These are phyloP conservation scores for Diaporthe aspalathi DNA, from an alignment of 2,329 filamentous ascomycete genomes.

Conservation along the genomic window DNA sequence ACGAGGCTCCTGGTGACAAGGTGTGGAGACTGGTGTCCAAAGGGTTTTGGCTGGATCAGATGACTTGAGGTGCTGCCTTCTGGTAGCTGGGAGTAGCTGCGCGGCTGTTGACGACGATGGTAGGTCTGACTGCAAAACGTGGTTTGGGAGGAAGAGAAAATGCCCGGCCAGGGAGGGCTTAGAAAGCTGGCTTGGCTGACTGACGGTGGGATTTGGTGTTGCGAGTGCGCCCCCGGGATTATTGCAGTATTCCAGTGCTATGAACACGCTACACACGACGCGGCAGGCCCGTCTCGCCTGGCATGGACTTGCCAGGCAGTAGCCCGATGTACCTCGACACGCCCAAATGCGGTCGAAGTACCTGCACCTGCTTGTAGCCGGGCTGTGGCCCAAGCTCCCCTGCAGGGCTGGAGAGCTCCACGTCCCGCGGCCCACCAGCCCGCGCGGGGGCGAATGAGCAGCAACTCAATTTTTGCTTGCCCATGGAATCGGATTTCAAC, in stretches of 20 bases:
- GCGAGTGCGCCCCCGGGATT: background rate
- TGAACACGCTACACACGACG: background rate
- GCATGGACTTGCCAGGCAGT: background rate
- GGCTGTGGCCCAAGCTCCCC: conserved; percentile 11
- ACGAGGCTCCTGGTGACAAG: background rate
- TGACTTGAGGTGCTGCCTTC: background rate
- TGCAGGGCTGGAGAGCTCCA: background rate
- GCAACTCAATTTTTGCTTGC: conserved; percentile 37
- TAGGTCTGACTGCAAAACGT: background rate
- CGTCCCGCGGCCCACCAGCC: conserved; percentile 10
- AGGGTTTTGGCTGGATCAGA: background rate
- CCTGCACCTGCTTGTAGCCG: background rate
- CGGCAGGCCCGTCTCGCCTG: background rate
- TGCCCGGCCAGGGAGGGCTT: background rate
- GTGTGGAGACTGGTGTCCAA: background rate
- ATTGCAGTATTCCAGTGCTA: background rate
- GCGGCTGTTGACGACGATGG: background rate
- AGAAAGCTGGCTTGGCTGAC: conserved; percentile 13
- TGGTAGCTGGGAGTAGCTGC: background rate
- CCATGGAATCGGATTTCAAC: conserved; percentile 8
- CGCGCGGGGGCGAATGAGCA: conserved; percentile 35
- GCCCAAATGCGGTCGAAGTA: background rate
- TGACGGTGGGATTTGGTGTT: conserved; percentile 18
- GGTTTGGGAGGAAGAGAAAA: background rate
- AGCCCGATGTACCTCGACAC: background rate